Evolutionary conservation across 345 rosid species (phyloP).

Genomic region (Citrus sinensis): DVS_A1.0 CM039163.1:11697501-11698000

Average conservation of each 20-base stretch:
- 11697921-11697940: constrained; percentile 30
- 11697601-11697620: constrained; percentile 68
- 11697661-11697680: constrained; percentile 71
- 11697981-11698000: background rate
- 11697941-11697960: constrained; percentile 80
- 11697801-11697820: constrained; percentile 71
- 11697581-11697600: constrained; percentile 63
- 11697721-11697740: constrained; percentile 87
- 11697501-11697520: background rate
- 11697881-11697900: constrained; percentile 69
- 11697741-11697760: constrained; percentile 87
- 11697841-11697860: constrained; percentile 61
- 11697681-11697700: constrained; percentile 73
- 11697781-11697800: constrained; percentile 72
- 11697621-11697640: constrained; percentile 52
- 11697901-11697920: constrained; percentile 51
- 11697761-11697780: constrained; percentile 80
- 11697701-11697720: constrained; percentile 92
- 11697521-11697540: constrained; percentile 12
- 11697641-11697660: constrained; percentile 64
- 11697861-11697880: constrained; percentile 71
- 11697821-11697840: constrained; percentile 47
- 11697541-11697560: constrained; percentile 61
- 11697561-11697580: constrained; percentile 77
- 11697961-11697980: constrained; percentile 47